Base-by-base conservation (phyloP, 148 eudicot species). In the Chenopodium formosanum region DNA sequence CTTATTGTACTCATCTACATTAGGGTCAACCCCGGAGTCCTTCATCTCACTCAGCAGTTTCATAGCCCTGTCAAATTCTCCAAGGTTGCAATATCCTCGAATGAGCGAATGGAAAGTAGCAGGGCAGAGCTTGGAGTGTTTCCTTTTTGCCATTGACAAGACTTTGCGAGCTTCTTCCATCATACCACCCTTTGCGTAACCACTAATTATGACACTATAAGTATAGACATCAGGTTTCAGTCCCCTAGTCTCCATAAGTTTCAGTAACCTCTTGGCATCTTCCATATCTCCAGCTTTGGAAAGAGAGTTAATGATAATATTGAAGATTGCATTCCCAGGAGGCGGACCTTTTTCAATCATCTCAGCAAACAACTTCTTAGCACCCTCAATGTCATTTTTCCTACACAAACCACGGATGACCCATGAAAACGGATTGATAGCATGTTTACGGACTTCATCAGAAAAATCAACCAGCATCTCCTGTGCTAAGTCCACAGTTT, bases 321-420 rank as follows among this genome's bases (percentile, higher is more conserved):
- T 90, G 85, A 96, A 96, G 47, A 88, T 85, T 0, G 87, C 86
- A 76, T 92, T 91, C 66, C 98, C 97, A 69, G 98, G 99, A 78
- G 94, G 93, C 25, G 98, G 98, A 32, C 98, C 99, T 8, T 80
- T 82, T 58, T 87, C 93, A 19, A 91, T 88, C 99, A 96, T 96
- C 86, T 89, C 86, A 63, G 75, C 83, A 29, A 96, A 82, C 85
- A 96, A 81, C 25, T 77, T 82, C 81, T 92, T 91, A 8, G 94
- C 98, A 68, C 87, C 84, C 44, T 86, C 93, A 67, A 84, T 84
- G 68, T 91, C 93, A 20, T 83, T 88, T 63, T 72, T 87, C 84
- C 94, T 88, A 84, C 97, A 96, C 85, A 96, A 85, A 60, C 90
- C 96, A 16, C 79, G 79, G 68, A 91, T 67, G 78, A 92, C 95